Conservation (phyloP, 768 basidiomycete species). For the Cystofilobasidium ferigula region DNA sequence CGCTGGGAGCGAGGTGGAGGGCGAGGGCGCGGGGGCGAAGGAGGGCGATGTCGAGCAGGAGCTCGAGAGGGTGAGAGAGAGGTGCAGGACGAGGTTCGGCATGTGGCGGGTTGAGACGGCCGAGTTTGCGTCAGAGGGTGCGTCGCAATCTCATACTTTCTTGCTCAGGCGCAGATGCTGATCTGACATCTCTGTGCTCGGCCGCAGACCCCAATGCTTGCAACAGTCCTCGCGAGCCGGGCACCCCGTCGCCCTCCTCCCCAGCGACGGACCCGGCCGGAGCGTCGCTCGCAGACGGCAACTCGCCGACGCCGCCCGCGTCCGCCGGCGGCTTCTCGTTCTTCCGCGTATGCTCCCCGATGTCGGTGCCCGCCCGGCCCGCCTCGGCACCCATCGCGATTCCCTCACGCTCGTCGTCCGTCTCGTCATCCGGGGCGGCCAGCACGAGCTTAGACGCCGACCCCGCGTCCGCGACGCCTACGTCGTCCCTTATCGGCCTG, state of each 20-base stretch:
- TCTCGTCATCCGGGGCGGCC: too few species aligned
- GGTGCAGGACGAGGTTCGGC: neutral
- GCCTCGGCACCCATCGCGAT: neutral
- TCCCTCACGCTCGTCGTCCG: neutral
- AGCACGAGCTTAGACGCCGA: neutral
- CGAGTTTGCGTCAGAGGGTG: slow-evolving; percentile 1
- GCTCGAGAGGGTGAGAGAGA: neutral
- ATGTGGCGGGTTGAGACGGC: slow-evolving; percentile 2
- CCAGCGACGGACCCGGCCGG: too few species aligned
- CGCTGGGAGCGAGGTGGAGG: neutral
- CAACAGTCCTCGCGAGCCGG: neutral
- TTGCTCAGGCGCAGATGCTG: neutral
- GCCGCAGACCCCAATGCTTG: neutral
- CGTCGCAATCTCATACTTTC: neutral
- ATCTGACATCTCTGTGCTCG: neutral
- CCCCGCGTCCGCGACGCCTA: neutral
- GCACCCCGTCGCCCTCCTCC: neutral
- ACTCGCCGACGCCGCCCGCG: neutral
- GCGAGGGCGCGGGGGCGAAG: neutral
- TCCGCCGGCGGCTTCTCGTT: neutral
- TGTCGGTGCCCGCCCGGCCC: neutral
- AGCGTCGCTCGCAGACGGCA: neutral
- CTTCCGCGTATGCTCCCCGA: neutral
- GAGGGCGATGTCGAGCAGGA: neutral
- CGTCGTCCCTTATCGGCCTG: neutral